phyloP scores from a whole-genome alignment of 192 early-diverging fungal species.

The Backusella macrospora region DNA sequence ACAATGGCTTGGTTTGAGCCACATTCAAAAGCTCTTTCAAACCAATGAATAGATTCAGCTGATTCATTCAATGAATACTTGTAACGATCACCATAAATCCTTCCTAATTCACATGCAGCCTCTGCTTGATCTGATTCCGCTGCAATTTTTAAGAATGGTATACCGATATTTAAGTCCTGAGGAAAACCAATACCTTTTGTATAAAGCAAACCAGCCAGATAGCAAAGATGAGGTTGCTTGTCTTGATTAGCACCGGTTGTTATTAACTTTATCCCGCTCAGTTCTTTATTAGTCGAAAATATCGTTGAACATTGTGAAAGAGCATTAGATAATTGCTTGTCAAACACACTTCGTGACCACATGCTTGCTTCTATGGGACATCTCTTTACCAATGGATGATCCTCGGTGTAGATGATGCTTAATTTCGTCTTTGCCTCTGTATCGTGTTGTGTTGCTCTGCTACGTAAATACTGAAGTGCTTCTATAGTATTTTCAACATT shows the following conservation, averaged over 20 bases:
- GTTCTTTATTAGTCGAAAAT: not conserved
- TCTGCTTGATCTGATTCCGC: constrained; percentile 22
- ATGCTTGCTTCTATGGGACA: constrained; percentile 21
- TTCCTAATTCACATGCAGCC: constrained; percentile 35
- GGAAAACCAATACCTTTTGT: constrained; percentile 29
- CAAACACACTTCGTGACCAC: constrained; percentile 39
- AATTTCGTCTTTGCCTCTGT: constrained; percentile 35
- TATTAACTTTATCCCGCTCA: constrained; percentile 5
- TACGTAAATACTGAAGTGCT: constrained; percentile 25
- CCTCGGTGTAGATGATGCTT: constrained; percentile 32
- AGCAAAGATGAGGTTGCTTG: constrained; percentile 15
- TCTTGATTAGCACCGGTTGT: not conserved
- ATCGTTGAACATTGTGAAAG: not conserved
- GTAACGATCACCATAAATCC: constrained; percentile 38
- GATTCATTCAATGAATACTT: constrained; percentile 25
- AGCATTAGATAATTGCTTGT: constrained; percentile 34
- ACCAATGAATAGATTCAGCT: constrained; percentile 27
- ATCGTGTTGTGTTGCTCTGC: constrained; percentile 22
- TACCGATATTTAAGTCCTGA: constrained; percentile 23
- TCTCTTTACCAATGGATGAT: not conserved
- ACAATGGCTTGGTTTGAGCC: constrained; percentile 33
- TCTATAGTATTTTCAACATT: not conserved
- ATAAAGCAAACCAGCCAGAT: constrained; percentile 31
- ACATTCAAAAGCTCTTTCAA: constrained; percentile 24
- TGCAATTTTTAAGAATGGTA: constrained; percentile 17